Base-by-base conservation (phyloP, 73 alveolate species). In the Tetrahymena elliotti region DNA sequence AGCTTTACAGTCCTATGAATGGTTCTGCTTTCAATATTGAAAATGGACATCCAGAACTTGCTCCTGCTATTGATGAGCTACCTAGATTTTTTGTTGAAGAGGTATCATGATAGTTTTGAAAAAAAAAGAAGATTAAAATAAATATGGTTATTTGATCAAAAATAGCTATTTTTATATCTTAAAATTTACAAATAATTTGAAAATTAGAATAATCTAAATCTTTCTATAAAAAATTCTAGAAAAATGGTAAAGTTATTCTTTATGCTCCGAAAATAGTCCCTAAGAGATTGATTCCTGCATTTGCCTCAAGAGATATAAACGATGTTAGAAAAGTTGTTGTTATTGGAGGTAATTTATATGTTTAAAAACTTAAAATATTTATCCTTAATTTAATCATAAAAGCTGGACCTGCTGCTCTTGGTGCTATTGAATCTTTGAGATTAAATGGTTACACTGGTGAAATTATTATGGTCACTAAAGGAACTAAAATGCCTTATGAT, bases 381-480 rank as follows among this genome's bases (percentile, higher is more conserved):
- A 68, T 68, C 1, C n/a, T 68, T n/a, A 24, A 0, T 68, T 0
- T 24, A 27, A 18, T 27, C 10, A 24, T 47, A 68, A 4, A 2
- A 68, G 88, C 88, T 35, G 96, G 96, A 39, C 93, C 96, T 35
- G 95, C 96, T 31, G 96, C 96, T 22, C 92, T 47, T 83, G 95
- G 93, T 15, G 93, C 95, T 53, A 41, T 94, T 38, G 41, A 94
- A 22, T 41, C 93, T 40, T 92, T 94, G 38, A 84, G 96, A 88
- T 94, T 84, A 35, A 68, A 68, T 88, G 96, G 95, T 1, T 94
- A 47, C 92, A 84, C 96, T 8, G 96, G 96, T 47, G 96, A 94
- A 82, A 31, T 94, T 35, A 68, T 94, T n/a, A 37, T 68, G 93
- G 37, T 94, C 4, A 35, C 96, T 24, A 39, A 39, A 52, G 96